Conservation (phyloP, 1,284 basidiomycete genomes). For the Melampsora larici-populina region DNA sequence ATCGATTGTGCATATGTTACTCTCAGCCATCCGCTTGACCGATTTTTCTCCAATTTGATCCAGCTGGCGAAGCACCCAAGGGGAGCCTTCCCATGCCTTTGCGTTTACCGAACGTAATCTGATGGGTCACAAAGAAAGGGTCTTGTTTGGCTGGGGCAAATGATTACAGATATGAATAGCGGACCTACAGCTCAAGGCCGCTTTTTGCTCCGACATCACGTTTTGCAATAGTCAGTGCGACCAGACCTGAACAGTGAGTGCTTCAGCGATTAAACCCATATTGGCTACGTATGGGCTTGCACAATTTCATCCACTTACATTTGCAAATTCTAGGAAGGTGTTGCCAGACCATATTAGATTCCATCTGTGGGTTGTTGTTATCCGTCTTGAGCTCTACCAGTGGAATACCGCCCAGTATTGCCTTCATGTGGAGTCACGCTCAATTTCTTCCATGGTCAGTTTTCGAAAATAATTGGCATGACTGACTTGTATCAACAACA, state of each 20-base stretch:
- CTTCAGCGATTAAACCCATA: background rate
- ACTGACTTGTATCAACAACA: conserved; percentile 39
- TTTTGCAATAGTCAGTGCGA: conserved; percentile 27
- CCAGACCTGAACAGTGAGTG: conserved; percentile 8
- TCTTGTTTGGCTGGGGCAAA: background rate
- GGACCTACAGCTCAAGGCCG: conserved; percentile 35
- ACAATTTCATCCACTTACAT: conserved; percentile 14
- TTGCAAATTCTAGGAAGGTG: conserved; percentile 42
- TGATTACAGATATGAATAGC: no score
- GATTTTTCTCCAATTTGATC: conserved; percentile 43
- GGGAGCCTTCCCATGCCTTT: conserved; percentile 43
- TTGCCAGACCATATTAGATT: conserved; percentile 42
- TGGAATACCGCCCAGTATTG: conserved; percentile 35
- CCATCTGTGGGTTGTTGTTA: conserved; percentile 42
- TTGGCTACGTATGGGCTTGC: background rate
- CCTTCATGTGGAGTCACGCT: conserved; percentile 18
- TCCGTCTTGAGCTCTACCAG: conserved; percentile 37
- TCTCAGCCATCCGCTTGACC: conserved; percentile 37
- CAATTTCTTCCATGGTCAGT: background rate
- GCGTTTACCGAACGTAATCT: conserved; percentile 41
- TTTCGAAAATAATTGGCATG: background rate
- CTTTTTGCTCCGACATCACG: conserved; percentile 26
- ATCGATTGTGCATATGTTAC: conserved; percentile 31
- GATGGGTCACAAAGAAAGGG: background rate
- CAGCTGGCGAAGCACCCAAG: conserved; percentile 39